These are phyloP conservation scores for Rutidosis leptorrhynchoides DNA, from an alignment of 129 eudicot species.

Conservation along the genomic window DNA sequence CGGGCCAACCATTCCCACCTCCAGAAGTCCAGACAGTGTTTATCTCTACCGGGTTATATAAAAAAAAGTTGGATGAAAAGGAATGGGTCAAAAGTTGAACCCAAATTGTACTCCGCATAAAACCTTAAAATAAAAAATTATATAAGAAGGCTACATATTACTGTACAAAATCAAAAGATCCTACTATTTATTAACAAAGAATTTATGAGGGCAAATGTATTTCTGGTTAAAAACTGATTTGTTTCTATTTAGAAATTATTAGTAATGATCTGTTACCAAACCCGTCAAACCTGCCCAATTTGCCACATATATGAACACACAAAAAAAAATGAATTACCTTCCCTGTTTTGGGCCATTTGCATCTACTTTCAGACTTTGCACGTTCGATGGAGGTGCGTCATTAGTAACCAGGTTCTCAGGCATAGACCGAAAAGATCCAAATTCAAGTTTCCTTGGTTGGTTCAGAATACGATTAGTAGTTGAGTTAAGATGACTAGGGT, in stretches of 20 bases:
- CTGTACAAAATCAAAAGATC: too few species aligned
- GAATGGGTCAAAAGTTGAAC: background rate
- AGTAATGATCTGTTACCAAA: background rate
- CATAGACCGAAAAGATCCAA: constrained; percentile 53
- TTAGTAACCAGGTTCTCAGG: constrained; percentile 27
- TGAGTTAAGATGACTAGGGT: constrained; percentile 19
- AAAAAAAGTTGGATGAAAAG: background rate
- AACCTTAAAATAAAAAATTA: background rate
- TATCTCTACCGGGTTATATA: background rate
- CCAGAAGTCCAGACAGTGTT: background rate
- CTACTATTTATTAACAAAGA: background rate
- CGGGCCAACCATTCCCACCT: background rate
- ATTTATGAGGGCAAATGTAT: background rate
- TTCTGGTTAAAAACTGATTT: background rate
- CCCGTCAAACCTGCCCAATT: background rate
- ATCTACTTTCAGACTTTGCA: constrained; percentile 19
- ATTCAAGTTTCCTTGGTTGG: constrained; percentile 41
- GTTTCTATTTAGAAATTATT: background rate
- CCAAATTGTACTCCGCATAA: background rate
- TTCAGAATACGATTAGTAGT: constrained; percentile 19
- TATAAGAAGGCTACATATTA: background rate
- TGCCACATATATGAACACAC: background rate
- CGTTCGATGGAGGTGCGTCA: constrained; percentile 11
- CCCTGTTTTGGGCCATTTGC: constrained; percentile 21
- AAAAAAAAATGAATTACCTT: constrained; percentile 33